Evolutionary conservation across 2,329 filamentous ascomycete genomes (phyloP).

Genomic region (Penicillium sp.): DNA sequence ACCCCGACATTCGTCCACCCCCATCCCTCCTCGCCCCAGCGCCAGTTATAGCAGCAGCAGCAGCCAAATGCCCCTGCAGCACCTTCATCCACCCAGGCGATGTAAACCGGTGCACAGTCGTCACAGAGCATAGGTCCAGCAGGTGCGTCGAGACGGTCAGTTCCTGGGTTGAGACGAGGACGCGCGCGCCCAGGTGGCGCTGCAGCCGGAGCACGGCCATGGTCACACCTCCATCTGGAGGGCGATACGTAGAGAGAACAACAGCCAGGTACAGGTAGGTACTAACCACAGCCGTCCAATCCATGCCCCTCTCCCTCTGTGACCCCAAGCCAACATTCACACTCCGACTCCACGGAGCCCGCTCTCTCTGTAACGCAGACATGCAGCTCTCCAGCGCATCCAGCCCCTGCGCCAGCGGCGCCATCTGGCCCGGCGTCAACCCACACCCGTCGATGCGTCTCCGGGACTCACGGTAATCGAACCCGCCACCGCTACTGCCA

Average conservation of each 20-base stretch:
- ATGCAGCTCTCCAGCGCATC: slow-evolving; percentile 33
- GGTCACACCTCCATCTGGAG: too few species aligned
- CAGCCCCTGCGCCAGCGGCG: slow-evolving; percentile 26
- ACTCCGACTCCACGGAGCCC: too few species aligned
- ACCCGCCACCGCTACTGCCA: slow-evolving; percentile 38
- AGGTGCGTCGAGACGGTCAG: too few species aligned
- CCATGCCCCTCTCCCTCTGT: background rate
- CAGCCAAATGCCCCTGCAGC: slow-evolving; percentile 56
- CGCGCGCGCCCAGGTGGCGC: too few species aligned
- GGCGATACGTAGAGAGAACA: too few species aligned
- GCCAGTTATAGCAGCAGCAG: background rate
- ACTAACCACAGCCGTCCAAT: slow-evolving; percentile 22
- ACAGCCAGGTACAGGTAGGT: too few species aligned
- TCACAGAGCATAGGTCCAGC: slow-evolving; percentile 73
- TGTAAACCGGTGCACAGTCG: slow-evolving; percentile 73
- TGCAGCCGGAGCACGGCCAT: too few species aligned
- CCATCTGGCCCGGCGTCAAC: slow-evolving; percentile 21
- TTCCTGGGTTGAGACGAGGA: too few species aligned
- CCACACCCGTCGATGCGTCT: slow-evolving; percentile 1
- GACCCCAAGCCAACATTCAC: too few species aligned
- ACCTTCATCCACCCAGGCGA: slow-evolving; percentile 66
- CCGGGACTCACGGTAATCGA: slow-evolving; percentile 60
- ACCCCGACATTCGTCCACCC: too few species aligned
- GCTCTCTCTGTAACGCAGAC: slow-evolving; percentile 14
- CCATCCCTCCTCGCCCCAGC: too few species aligned